Evolutionary conservation across 805 yeast genomes (phyloP), one percentile per base, ranked within the genome.

Genomic region (Teunomyces funiuensis): DNA sequence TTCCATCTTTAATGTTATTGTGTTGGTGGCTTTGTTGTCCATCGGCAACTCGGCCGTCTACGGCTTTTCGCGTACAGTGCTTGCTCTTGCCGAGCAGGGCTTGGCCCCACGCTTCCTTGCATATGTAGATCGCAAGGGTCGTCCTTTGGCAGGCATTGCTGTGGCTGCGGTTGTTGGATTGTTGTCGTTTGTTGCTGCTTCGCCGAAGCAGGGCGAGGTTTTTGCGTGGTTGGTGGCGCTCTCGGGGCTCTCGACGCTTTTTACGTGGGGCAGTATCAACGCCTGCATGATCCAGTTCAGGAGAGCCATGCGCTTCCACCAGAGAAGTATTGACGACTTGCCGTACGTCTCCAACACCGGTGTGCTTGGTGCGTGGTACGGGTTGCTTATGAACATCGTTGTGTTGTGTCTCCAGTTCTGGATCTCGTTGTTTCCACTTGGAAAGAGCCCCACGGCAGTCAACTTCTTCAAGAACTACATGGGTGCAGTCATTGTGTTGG

Each of bases 301-400:
- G 27, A 52, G 58, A 9, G 63, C 62, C 10, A 43, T 55, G 59
- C 39, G 34, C 9, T 30, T 26, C 22, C 47, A 48, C 15, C 77
- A 76, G 18, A 62, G 73, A 41, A 45, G 66, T 6, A 45, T 67
- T 16, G 63, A 58, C 4, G 83, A 79, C 30, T 64, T 82, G 37
- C 85, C 84, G 1, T 82, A 72, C 58, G 59, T 58, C 37, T 66
- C 83, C 26, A 51, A 63, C n/a, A 79, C 80, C 5, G 81, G 79
- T 19, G 43, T 64, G 2, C 38, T 42, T 44, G 71, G 71, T 8
- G 55, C 63, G 1, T 50, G 48, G 37, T 61, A 60, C 43, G 57
- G 61, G 2, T 45, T 54, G 15, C 17, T 56, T 8, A 54, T 61
- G 45, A 53, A 61, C 19, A 34, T 64, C 20, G 51, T 55, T 15